Base-by-base conservation (phyloP, 441 rosid genomes). In the Iberis amara region DNA sequence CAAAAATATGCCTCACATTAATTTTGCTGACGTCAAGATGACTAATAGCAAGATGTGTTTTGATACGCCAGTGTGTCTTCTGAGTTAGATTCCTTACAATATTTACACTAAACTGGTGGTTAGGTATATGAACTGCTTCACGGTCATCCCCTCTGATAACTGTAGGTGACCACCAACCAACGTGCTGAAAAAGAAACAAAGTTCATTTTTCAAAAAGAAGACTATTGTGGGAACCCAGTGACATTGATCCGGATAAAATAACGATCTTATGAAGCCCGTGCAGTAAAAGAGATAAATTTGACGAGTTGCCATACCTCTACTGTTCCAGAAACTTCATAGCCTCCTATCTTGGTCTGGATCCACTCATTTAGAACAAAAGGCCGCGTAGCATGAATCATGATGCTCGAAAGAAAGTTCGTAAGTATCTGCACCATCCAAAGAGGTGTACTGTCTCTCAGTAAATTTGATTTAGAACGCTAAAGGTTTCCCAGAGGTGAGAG, bases 81-180 rank as follows among this genome's bases (percentile, higher is more conserved):
- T 80, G 91, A 74, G 73, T 83, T 15, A 83, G 81, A 68, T 83
- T 83, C 66, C 91, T 83, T 75, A 83, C 87, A 38, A 83, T 74
- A 52, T 70, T 83, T 1, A 79, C 79, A 33, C 77, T 80, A 45
- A 83, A 83, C 69, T 80, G 75, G 65, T 77, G 87, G 73, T 83
- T 83, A 43, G 91, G 91, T 66, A 83, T 83, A 65, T 83, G 85
- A 66, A 83, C 72, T 43, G 85, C 87, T 71, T 83, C 91, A 24
- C 85, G 85, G 66, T 83, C 87, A 63, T 83, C 87, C 53, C 83
- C 91, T 70, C 87, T 79, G 71, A 83, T 73, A 54, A 83, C 50
- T 53, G 91, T 83, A 12, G 87, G 87, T 43, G 85, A 80, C 91
- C 91, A 83, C 87, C 91, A 83, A 62, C 91, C 87, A 5, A 83